These are phyloP conservation scores for Cyclocybe aegerita DNA, from an alignment of 768 basidiomycete genomes.

Conservation along the genomic window DNA sequence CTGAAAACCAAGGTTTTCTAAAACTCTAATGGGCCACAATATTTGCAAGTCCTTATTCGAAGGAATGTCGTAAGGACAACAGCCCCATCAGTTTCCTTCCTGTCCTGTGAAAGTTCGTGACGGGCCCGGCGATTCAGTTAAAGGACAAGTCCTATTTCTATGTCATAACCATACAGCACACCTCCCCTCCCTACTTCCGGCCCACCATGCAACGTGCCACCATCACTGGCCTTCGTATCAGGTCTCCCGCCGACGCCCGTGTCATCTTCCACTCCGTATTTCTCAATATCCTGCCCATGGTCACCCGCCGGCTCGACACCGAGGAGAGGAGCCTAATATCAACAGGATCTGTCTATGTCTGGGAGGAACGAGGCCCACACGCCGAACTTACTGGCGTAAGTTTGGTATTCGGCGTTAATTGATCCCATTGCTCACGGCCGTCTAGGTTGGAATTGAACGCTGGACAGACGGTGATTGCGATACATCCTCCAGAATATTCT, in stretches of 20 bases:
- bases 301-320: constrained; percentile 71
- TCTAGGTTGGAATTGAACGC: constrained; percentile 73
- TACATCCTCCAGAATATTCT: neutral
- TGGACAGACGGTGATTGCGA: constrained; percentile 68
- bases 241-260: constrained; percentile 51
- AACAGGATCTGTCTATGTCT: constrained; percentile 80
- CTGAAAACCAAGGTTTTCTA: constrained; percentile 41
- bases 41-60: constrained; percentile 27
- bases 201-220: constrained; percentile 49
- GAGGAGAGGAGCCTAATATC: constrained; percentile 71
- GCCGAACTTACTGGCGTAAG: constrained; percentile 72
- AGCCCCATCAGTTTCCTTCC: constrained; percentile 39
- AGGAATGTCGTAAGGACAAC: constrained; percentile 38
- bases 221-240: constrained; percentile 48
- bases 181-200: constrained; percentile 13
- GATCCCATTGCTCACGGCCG: constrained; percentile 1
- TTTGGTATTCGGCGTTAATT: constrained; percentile 2
- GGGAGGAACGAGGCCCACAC: constrained; percentile 79
- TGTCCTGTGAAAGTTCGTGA: constrained; percentile 28
- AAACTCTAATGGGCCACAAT: constrained; percentile 49
- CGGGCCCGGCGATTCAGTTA: constrained; percentile 27
- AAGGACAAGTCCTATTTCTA: constrained; percentile 27
- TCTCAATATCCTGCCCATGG: constrained; percentile 69
- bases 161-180: constrained; percentile 22
- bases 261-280: constrained; percentile 76